A percentile compares a stretch with the other conserved stretches of the same genome.
These are phyloP conservation scores for Fraxinus ornus DNA, from an alignment of 305 asterid species.

Conservation along the genomic window DNA sequence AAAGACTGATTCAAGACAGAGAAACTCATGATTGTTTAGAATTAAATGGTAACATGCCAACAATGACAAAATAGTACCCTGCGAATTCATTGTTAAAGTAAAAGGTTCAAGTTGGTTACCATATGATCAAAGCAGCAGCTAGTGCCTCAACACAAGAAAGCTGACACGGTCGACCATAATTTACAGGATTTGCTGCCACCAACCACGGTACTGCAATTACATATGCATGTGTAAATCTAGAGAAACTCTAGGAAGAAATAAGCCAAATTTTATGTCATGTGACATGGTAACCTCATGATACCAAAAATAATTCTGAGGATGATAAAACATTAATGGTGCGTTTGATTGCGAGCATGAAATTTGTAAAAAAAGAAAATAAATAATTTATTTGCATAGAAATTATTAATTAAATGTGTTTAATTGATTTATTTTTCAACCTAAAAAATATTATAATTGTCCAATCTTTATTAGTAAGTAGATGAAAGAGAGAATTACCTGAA, in stretches of 20 bases:
- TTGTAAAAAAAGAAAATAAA: too few species aligned
- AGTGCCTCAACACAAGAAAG: slow-evolving; percentile 97
- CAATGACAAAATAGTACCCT: background rate
- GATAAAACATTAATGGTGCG: background rate
- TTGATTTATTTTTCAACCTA: too few species aligned
- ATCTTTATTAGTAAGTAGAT: too few species aligned
- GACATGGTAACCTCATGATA: background rate
- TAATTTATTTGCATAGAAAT: too few species aligned
- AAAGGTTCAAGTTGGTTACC: slow-evolving; percentile 43
- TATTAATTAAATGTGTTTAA: too few species aligned
- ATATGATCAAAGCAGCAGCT: slow-evolving; percentile 88
- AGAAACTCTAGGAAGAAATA: slow-evolving; percentile 14
- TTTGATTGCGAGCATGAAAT: too few species aligned
- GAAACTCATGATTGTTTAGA: background rate
- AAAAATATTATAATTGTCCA: too few species aligned
- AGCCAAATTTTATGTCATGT: background rate
- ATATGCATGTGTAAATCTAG: slow-evolving; percentile 23
- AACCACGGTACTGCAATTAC: slow-evolving; percentile 85
- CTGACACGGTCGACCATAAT: slow-evolving; percentile 91
- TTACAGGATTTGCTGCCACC: slow-evolving; percentile 99
- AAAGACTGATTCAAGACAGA: background rate
- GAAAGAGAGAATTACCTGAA: too few species aligned
- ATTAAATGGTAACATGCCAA: background rate
- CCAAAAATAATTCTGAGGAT: background rate
- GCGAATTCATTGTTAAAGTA: background rate